Conservation (phyloP, 2,329 filamentous ascomycete species). For the Pseudocercospora pini-densiflorae region DNA sequence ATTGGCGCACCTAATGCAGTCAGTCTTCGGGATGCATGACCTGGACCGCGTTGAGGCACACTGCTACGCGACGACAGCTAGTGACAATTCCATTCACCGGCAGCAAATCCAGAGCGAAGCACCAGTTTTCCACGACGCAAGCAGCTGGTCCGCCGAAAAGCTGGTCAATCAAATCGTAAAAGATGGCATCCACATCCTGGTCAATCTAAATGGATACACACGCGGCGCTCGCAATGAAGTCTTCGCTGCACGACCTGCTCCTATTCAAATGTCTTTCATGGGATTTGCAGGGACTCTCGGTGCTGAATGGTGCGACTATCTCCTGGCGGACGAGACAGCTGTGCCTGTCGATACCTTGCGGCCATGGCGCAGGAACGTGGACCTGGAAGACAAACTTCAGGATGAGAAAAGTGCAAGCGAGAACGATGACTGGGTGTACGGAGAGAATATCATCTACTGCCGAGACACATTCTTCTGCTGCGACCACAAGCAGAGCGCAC, state of each 20-base stretch:
- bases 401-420: slow-evolving; percentile 65
- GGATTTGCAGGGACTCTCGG: slow-evolving; percentile 95
- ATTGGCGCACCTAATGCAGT: slow-evolving; percentile 96
- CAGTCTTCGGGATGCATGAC: slow-evolving; percentile 92
- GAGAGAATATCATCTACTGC: slow-evolving; percentile 95
- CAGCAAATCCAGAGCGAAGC: slow-evolving; percentile 92
- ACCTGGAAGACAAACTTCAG: slow-evolving; percentile 68
- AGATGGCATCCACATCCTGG: slow-evolving; percentile 90
- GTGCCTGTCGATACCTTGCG: slow-evolving; percentile 82
- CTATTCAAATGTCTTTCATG: slow-evolving; percentile 99
- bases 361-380: slow-evolving; percentile 75
- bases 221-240: slow-evolving; percentile 96
- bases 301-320: slow-evolving; percentile 98
- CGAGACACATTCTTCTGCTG: slow-evolving; percentile 98
- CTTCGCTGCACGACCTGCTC: slow-evolving; percentile 90
- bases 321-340: slow-evolving; percentile 86
- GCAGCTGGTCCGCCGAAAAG: slow-evolving; percentile 80
- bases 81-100: slow-evolving; percentile 86
- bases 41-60: slow-evolving; percentile 75
- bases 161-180: slow-evolving; percentile 83
- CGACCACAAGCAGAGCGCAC: slow-evolving; percentile 89
- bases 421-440: slow-evolving; percentile 84
- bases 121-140: slow-evolving; percentile 88
- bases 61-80: slow-evolving; percentile 93
- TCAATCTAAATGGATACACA: slow-evolving; percentile 99